A percentile compares a stretch with the other conserved stretches of the same genome.
Evolutionary conservation across 768 basidiomycete species (phyloP).

Genomic region (Pleurotus tuoliensis): DNA sequence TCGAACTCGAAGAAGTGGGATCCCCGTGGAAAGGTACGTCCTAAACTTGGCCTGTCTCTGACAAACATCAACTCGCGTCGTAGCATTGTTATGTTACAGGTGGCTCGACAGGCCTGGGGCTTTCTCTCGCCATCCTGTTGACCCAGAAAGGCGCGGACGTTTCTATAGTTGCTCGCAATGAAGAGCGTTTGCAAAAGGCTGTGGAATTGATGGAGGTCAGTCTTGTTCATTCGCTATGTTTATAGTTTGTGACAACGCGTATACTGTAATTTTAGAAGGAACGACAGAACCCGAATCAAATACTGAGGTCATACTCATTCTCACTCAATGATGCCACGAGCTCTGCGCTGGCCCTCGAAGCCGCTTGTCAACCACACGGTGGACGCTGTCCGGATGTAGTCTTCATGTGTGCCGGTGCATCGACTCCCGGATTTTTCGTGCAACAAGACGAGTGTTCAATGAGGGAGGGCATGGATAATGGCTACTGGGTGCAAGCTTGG

Average conservation of each 20-base stretch:
- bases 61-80: not conserved
- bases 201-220: slow-evolving; percentile 53
- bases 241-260: not conserved
- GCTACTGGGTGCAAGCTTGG: slow-evolving; percentile 55
- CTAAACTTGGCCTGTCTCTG: not conserved
- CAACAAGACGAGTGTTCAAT: slow-evolving; percentile 49
- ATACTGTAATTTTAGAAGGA: slow-evolving; percentile 27
- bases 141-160: slow-evolving; percentile 61
- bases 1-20: slow-evolving; percentile 35
- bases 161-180: slow-evolving; percentile 62
- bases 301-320: slow-evolving; percentile 53
- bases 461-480: slow-evolving; percentile 48
- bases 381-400: slow-evolving; percentile 56
- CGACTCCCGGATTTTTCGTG: slow-evolving; percentile 57
- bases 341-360: slow-evolving; percentile 49
- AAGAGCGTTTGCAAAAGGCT: slow-evolving; percentile 50
- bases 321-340: slow-evolving; percentile 43
- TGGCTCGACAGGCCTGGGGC: slow-evolving; percentile 64
- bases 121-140: slow-evolving; percentile 58
- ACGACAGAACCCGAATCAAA: slow-evolving; percentile 45
- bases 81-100: slow-evolving; percentile 80
- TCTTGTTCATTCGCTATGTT: not conserved
- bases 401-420: slow-evolving; percentile 66
- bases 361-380: slow-evolving; percentile 40
- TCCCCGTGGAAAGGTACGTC: slow-evolving; percentile 34